Conservation (phyloP, 805 yeast genomes). For the Starmerella riodocensis region DNA sequence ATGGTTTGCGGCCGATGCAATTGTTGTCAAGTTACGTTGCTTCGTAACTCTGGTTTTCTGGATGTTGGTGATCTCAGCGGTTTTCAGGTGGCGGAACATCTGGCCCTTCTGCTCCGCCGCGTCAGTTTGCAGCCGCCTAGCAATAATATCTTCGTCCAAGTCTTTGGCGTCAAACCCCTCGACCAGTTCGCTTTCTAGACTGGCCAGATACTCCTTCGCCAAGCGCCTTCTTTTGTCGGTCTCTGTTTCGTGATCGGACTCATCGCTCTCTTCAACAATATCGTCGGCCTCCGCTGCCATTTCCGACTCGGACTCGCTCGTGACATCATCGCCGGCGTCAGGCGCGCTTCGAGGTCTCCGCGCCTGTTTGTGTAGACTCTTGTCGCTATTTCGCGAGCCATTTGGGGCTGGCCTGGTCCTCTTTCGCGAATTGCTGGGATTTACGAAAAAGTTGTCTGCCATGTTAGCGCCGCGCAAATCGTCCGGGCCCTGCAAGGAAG, state of each 20-base stretch:
- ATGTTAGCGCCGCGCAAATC: not conserved
- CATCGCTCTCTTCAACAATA: constrained; percentile 61
- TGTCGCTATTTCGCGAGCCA: no score
- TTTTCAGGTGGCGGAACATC: constrained; percentile 35
- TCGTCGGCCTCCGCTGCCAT: constrained; percentile 28
- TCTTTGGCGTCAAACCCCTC: constrained; percentile 70
- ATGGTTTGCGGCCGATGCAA: constrained; percentile 48
- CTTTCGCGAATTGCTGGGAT: constrained; percentile 7
- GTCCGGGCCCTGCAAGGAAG: not conserved
- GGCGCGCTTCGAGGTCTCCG: not conserved
- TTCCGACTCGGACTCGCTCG: constrained; percentile 17
- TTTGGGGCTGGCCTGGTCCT: constrained; percentile 4
- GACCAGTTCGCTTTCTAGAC: constrained; percentile 44
- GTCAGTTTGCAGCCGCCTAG: constrained; percentile 68
- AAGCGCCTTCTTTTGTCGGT: constrained; percentile 89
- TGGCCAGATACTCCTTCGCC: constrained; percentile 82
- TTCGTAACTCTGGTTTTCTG: constrained; percentile 11
- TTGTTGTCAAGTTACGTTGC: constrained; percentile 24
- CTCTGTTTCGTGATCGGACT: constrained; percentile 77
- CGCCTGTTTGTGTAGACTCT: no score
- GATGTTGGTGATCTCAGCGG: constrained; percentile 24
- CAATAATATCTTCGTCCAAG: constrained; percentile 72
- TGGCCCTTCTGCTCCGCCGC: constrained; percentile 83
- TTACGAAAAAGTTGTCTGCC: constrained; percentile 14
- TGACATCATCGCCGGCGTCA: constrained; percentile 17